Evolutionary conservation across 1,284 basidiomycete genomes (phyloP), one percentile per base, ranked within the genome.

Genomic region (Stereum hirsutum): DNA sequence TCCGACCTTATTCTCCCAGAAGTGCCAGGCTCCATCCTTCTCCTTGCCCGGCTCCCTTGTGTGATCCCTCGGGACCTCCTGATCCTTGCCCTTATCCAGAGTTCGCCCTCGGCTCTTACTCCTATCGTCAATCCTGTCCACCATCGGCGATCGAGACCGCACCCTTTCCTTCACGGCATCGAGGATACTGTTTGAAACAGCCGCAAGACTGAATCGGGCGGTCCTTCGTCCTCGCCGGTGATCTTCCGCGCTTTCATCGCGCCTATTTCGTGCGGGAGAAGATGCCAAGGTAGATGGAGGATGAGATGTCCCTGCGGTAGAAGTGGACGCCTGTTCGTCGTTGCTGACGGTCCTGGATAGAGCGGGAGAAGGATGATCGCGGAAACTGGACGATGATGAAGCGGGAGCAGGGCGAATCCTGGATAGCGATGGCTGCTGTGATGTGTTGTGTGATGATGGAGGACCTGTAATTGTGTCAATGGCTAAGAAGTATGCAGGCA

Each of bases 131-230:
- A 53, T 50, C 7, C 41, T 48, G 24, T 49, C 46, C 8, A 51
- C 26, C 30, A 51, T 48, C 8, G 65, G 64, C 5, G 68, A 71
- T 24, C 53, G 62, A 8, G 70, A 70, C 14, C 69, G 60, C 36
- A 72, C 61, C 19, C 60, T 61, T 30, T 69, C 64, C 45, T 64
- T 65, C 32, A 50, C 23, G 1, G 42, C 44, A n/a, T 46, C 47
- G 12, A 50, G 25, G 34, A 49, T 43, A 7, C 38, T 41, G n/a
- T 23, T 49, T 5, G 49, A 49, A 7, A 50, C 40, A 19, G 17
- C 31, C 14, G 44, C 35, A n/a, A 50, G 24, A 45, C 42, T 50
- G 30, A 45, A 46, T 8, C 44, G 48, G 24, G 44, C 24, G 20
- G 34, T n/a, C 41, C 35, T 32, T 20, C 47, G 49, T 11, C 44